Base-by-base conservation (phyloP, 1,284 basidiomycete species). In the Trichosporon asahii region DNA sequence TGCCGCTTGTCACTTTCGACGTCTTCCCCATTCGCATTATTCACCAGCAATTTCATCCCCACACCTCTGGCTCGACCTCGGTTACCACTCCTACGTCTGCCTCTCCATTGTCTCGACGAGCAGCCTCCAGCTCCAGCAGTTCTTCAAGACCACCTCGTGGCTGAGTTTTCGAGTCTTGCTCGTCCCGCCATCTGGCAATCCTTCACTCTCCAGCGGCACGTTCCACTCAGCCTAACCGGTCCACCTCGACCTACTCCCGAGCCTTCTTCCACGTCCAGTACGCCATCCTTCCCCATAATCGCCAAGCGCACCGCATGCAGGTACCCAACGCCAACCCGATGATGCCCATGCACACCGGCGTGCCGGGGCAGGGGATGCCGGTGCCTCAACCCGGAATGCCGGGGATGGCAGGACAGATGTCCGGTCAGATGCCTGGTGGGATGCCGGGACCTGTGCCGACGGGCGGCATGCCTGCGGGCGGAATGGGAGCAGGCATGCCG, bases 391-490 rank as follows among this genome's bases (percentile, higher is more conserved):
- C 49, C 4, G 49, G 49, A 21, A 21, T 53, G n/a, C 49, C 57
- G 21, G 57, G 57, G n/a, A 61, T 61, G 27, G 7, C 57, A 25
- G 57, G 57, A 14, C 53, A 57, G 15, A 61, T 61, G 57, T 15
- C 57, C 15, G 57, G 27, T n/a, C 57, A 29, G 18, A 61, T 61
- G 57, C 27, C 27, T n/a, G 57, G 57, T 12, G 57, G 29, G 27
- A 61, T 61, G 57, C 57, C 53, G 23, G 53, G 53, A 57, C 53
- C 57, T 11, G 6, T 61, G 57, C 57, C 57, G 57, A 61, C 57
- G 18, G 57, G 57, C 8, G 27, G 57, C 21, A 25, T 53, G 49
- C 8, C 21, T 18, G 49, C 21, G 29, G 57, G 27, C 5, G 27
- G 57, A 15, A 57, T 57, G 25, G 53, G 53, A 14, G 25, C 25